A percentile compares a stretch with the other conserved stretches of the same genome.
Conservation (phyloP, 2,329 filamentous ascomycete genomes). For the Xylariaceae sp. region DNA sequence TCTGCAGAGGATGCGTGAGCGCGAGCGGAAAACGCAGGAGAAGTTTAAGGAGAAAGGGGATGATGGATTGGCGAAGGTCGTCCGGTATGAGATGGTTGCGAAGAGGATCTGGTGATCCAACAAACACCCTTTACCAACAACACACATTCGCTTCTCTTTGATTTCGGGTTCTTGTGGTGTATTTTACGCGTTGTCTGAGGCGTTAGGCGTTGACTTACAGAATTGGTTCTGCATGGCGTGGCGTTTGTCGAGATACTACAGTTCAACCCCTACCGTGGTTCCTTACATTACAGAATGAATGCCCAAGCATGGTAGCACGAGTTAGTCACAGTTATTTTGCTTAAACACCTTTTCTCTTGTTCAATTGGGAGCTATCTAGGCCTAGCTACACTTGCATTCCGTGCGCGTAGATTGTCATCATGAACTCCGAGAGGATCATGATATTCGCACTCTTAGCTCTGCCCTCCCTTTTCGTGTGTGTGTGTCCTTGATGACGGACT, state of each 20-base stretch:
- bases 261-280: too few relatives aligned
- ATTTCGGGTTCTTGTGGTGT: not conserved
- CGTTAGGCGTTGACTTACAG: not conserved
- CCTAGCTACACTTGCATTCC: too few relatives aligned
- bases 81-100: slow-evolving; percentile 88
- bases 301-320: not conserved
- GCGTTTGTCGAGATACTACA: slow-evolving; percentile 3
- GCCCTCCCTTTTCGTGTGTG: too few relatives aligned
- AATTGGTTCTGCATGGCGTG: slow-evolving; percentile 9
- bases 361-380: too few relatives aligned
- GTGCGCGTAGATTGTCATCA: too few relatives aligned
- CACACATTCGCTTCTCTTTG: not conserved
- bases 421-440: too few relatives aligned
- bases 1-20: slow-evolving; percentile 54
- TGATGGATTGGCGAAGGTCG: slow-evolving; percentile 51
- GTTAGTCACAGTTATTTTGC: too few relatives aligned
- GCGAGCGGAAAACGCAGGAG: slow-evolving; percentile 58
- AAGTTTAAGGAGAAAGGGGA: slow-evolving; percentile 50
- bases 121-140: too few relatives aligned
- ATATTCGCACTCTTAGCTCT: too few relatives aligned
- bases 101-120: slow-evolving; percentile 81
- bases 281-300: not conserved
- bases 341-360: too few relatives aligned
- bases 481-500: too few relatives aligned
- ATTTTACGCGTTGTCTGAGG: not conserved